Evolutionary conservation across 1,284 basidiomycete species (phyloP).

Genomic region (Cystobasidium slooffiae): DNA sequence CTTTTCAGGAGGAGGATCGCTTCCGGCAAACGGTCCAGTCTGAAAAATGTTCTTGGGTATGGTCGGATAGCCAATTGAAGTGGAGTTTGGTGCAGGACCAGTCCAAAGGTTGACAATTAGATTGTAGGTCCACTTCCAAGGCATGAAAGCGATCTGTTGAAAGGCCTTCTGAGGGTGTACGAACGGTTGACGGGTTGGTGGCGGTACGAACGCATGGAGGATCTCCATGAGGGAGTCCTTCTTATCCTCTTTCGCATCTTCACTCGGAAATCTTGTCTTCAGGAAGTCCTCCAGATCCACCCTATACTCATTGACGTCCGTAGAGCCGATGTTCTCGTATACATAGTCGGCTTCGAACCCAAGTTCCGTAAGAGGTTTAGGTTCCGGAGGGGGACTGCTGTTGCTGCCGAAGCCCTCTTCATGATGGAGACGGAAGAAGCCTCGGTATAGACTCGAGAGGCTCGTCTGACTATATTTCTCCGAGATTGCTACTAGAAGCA

Average conservation of each 20-base stretch:
- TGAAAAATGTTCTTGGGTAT: slow-evolving; percentile 39
- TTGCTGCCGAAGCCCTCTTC: too few relatives aligned
- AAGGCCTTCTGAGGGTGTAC: slow-evolving; percentile 29
- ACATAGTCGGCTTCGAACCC: slow-evolving; percentile 38
- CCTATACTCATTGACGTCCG: slow-evolving; percentile 17
- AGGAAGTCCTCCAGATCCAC: slow-evolving; percentile 30
- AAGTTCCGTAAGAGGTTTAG: slow-evolving; percentile 39
- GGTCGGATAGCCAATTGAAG: background rate
- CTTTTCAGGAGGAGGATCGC: slow-evolving; percentile 11
- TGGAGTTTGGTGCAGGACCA: background rate
- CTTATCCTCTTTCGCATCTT: slow-evolving; percentile 23
- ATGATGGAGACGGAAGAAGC: too few relatives aligned
- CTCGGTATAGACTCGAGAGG: too few relatives aligned
- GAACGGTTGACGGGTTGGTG: background rate
- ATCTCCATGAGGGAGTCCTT: slow-evolving; percentile 33
- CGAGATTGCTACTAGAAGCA: slow-evolving; percentile 4
- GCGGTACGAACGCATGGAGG: slow-evolving; percentile 30
- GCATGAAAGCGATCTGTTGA: slow-evolving; percentile 28
- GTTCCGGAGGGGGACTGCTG: slow-evolving; percentile 10
- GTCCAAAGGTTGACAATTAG: background rate
- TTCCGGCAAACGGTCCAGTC: slow-evolving; percentile 18
- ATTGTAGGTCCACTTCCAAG: slow-evolving; percentile 18
- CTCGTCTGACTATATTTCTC: background rate
- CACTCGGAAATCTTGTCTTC: slow-evolving; percentile 1
- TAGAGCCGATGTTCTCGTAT: slow-evolving; percentile 43